Evolutionary conservation across 2,329 filamentous ascomycete species (phyloP), one percentile per base, ranked within the genome.

Genomic region (Biscogniauxia mediterranea): DNA sequence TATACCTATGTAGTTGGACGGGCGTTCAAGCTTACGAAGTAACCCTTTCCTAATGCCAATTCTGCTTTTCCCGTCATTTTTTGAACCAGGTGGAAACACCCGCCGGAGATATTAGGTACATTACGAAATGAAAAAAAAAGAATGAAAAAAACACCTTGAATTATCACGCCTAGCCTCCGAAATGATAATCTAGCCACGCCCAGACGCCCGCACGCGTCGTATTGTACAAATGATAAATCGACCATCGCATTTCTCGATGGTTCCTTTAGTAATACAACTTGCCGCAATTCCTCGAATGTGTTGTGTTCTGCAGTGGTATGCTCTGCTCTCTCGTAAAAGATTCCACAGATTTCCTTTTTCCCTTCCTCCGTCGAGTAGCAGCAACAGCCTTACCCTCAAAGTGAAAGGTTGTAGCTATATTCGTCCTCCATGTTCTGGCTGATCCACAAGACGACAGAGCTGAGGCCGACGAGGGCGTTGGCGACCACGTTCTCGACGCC

Each of bases 371-470:
- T n/a, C n/a, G 23, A n/a, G 20, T 11, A 26, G 38, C 38, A 46
- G 6, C 11, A 15, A 46, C 38, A 46, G 38, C 15, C 17, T n/a
- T 25, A 20, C 1, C 28, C 52, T 71, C 52, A 88, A 64, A 89
- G 78, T 62, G 86, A 81, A 67, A 89, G 75, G 74, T 88, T 89
- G 75, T 89, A 89, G 54, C 85, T 83, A 69, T 89, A 89, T 75
- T 89, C 87, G 70, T 89, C 87, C 78, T 89, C 87, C 84, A 89
- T 89, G 70, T 89, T 89, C 80, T 89, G 87, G 76, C 83, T 87
- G 59, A 89, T 76, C 87, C 87, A 89, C 51, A 89, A 80, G 62
- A 89, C 83, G 54, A 88, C 85, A 21, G 83, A 84, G 75, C 85
- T 87, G 59, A 87, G 72, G 57, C 86, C 86, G 58, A 89, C 85